A percentile compares a stretch with the other conserved stretches of the same genome.
Conservation (phyloP, 129 eudicot species). For the Escallonia rubra region DNA sequence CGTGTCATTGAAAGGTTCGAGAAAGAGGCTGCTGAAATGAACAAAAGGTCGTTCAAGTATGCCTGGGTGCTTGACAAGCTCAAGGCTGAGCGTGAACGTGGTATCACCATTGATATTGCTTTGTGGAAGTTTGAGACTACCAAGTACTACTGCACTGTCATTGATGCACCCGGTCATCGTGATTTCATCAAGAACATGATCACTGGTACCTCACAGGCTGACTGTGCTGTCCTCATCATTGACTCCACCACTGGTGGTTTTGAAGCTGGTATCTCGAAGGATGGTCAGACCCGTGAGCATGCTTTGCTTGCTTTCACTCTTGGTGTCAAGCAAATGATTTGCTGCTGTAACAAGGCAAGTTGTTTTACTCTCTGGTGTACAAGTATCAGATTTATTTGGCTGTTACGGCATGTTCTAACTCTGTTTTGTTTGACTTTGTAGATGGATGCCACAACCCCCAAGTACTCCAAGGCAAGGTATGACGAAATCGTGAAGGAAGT, state of each 20-base stretch:
- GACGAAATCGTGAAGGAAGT: conserved; percentile 50
- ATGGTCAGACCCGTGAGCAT: conserved; percentile 55
- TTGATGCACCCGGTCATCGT: conserved; percentile 58
- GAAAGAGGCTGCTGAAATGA: conserved; percentile 60
- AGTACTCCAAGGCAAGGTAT: conserved; percentile 44
- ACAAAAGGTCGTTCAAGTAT: conserved; percentile 55
- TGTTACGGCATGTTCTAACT: not conserved
- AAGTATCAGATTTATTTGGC: not conserved
- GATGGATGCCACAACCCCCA: conserved; percentile 55
- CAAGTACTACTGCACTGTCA: conserved; percentile 58
- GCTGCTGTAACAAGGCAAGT: conserved; percentile 32
- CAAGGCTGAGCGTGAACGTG: conserved; percentile 63
- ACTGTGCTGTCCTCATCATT: conserved; percentile 25
- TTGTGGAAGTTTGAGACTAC: conserved; percentile 57
- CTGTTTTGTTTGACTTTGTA: not conserved
- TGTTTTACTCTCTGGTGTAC: not conserved
- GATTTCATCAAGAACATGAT: conserved; percentile 37
- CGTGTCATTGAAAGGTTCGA: conserved; percentile 55
- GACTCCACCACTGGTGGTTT: conserved; percentile 51
- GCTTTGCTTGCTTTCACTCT: conserved; percentile 42
- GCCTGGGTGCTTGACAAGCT: conserved; percentile 62
- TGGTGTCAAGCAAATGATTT: conserved; percentile 44
- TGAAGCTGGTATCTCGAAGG: conserved; percentile 49
- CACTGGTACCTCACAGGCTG: conserved; percentile 36
- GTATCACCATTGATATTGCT: conserved; percentile 52